These are phyloP conservation scores for Triticum monococcum DNA, from an alignment of 176 grass and related monocot genomes.

Conservation along the genomic window DNA sequence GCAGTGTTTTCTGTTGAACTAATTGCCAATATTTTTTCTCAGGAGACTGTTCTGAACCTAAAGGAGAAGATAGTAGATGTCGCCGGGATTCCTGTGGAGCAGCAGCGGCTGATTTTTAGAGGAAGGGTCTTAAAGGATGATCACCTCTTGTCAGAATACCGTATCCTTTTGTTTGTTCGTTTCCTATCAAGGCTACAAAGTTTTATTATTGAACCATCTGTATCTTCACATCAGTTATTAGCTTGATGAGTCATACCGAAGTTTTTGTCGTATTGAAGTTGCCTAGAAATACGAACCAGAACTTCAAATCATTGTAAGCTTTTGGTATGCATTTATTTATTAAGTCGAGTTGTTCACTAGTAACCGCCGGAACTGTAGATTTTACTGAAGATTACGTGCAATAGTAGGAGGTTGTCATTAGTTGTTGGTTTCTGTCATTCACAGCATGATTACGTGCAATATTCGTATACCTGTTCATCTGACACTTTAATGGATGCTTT, in stretches of 20 bases:
- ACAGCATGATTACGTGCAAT: background rate
- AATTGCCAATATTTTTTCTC: background rate
- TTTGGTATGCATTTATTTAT: background rate
- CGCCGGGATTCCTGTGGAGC: conserved; percentile 66
- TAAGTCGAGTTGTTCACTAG: background rate
- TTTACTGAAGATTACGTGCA: background rate
- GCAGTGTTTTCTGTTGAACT: background rate
- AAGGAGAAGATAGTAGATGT: conserved; percentile 70
- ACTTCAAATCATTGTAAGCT: background rate
- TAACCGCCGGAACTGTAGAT: background rate
- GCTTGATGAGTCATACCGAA: background rate
- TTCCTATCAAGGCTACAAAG: background rate
- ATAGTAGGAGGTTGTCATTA: background rate
- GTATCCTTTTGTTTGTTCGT: conserved; percentile 61
- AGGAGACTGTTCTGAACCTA: conserved; percentile 59
- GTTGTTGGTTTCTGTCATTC: background rate
- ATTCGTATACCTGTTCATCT: background rate
- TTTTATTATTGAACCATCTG: background rate
- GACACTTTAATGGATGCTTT: background rate
- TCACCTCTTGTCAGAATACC: conserved; percentile 76
- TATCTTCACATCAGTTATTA: background rate
- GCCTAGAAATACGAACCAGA: background rate
- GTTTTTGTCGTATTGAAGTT: background rate
- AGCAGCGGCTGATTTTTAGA: conserved; percentile 85
- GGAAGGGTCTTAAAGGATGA: conserved; percentile 92